A percentile compares a stretch with the other conserved stretches of the same genome.
phyloP scores from a whole-genome alignment of 2,329 filamentous ascomycete species.

The Aureobasidium sp. region DNA sequence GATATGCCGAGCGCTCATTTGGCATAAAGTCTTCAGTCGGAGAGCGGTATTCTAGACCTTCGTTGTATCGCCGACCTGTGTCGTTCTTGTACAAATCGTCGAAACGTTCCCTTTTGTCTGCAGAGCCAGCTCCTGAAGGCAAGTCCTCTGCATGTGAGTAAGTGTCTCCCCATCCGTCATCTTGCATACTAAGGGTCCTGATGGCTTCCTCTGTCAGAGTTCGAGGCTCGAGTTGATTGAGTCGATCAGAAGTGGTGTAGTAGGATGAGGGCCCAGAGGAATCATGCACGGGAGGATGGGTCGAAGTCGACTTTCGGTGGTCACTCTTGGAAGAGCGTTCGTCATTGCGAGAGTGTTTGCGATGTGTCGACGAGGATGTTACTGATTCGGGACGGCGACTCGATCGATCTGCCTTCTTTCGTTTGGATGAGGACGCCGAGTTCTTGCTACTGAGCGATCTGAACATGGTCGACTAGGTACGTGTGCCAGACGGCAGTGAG shows the following conservation, averaged over 20 bases:
- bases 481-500: background rate
- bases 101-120: background rate
- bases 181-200: conserved; percentile 23
- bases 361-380: conserved; percentile 27
- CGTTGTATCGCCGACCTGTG: background rate
- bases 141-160: background rate
- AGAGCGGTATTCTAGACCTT: background rate
- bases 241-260: conserved; percentile 27
- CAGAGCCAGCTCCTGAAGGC: background rate
- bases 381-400: conserved; percentile 28
- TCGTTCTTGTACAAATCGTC: background rate
- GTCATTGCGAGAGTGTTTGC: conserved; percentile 23
- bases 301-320: conserved; percentile 20
- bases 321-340: conserved; percentile 14
- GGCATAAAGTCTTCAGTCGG: background rate
- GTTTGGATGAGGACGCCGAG: conserved; percentile 18
- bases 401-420: conserved; percentile 21
- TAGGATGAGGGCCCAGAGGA: conserved; percentile 29
- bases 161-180: conserved; percentile 22
- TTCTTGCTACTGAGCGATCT: conserved; percentile 21
- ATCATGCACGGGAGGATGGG: conserved; percentile 17
- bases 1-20: background rate
- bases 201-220: conserved; percentile 28
- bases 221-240: conserved; percentile 13
- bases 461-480: conserved; percentile 13